Base-by-base conservation (phyloP, 176 grass and related monocot genomes). In the Hsuehochloa calcarea region DNA sequence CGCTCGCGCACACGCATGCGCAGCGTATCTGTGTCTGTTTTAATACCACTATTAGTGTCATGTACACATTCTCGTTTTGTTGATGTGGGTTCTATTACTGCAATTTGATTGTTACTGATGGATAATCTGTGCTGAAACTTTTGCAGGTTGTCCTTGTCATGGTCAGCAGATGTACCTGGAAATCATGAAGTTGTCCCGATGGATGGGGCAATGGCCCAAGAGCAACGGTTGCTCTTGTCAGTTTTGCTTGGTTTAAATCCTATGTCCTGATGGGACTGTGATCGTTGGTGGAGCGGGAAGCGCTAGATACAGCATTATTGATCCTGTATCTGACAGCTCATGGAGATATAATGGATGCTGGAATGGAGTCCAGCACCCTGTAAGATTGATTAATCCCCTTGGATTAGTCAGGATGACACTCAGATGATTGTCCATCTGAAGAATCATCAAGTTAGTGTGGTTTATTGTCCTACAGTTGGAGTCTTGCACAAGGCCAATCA, bases 131-230 rank as follows among this genome's bases (percentile, higher is more conserved):
- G 4, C 63, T 87, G 68, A 20, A 79, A 79, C 61, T 68, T 27
- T 50, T 78, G 59, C 94, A 97, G 94, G 89, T 90, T 88, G 78
- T 89, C 70, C n/a, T 81, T 97, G 59, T 84, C 85, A 92, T 94
- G 91, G 82, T 97, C 74, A 88, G 72, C 89, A 87, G 76, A 90
- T 89, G 88, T 86, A 84, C 82, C 89, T 93, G 68, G 77, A 89
- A 81, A 87, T 72, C 85, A 86, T 90, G 60, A 87, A 67, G 81
- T 88, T 80, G 87, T 16, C 86, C 89, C 79, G 70, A 90, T 84
- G 92, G 94, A 75, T 88, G 88, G 94, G 86, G 82, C 75, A 69
- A 78, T 74, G 68, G 82, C 43, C 6, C 62, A 74, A 87, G 81
- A 88, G 85, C 69, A 69, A 63, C 0, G 41, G 75, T 51, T 87